phyloP scores from a whole-genome alignment of 2,329 filamentous ascomycete genomes.

The Aschersonia sp. region DNA sequence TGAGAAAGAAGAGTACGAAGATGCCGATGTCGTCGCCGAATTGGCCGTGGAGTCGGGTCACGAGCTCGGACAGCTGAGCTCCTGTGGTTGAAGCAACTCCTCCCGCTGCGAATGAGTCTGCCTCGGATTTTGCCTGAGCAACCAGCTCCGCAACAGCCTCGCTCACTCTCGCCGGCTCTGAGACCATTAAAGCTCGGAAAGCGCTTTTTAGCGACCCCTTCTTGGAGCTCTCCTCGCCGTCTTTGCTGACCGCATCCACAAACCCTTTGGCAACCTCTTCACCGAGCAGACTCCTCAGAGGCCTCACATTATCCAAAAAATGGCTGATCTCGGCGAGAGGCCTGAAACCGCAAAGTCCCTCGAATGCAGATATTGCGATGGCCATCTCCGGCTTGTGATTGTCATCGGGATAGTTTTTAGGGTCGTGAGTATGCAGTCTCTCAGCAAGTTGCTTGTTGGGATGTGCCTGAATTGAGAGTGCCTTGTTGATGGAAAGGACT shows the following conservation, averaged over 20 bases:
- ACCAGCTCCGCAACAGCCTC: slow-evolving; percentile 54
- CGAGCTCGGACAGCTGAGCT: slow-evolving; percentile 60
- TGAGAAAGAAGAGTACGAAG: slow-evolving; percentile 94
- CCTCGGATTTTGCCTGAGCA: slow-evolving; percentile 52
- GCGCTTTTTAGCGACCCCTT: slow-evolving; percentile 63
- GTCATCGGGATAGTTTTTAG: slow-evolving; percentile 95
- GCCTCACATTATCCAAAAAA: slow-evolving; percentile 48
- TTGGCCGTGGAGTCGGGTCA: slow-evolving; percentile 62
- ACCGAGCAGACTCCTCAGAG: slow-evolving; percentile 54
- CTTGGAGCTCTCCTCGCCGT: slow-evolving; percentile 39
- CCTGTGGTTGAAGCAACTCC: slow-evolving; percentile 56
- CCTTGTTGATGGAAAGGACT: slow-evolving; percentile 89
- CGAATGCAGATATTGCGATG: slow-evolving; percentile 91
- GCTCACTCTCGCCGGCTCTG: slow-evolving; percentile 41
- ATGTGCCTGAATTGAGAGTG: slow-evolving; percentile 92
- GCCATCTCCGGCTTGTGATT: slow-evolving; percentile 99
- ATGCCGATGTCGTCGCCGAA: slow-evolving; percentile 86
- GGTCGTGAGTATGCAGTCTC: slow-evolving; percentile 69
- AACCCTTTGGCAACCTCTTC: slow-evolving; percentile 46
- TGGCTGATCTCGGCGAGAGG: slow-evolving; percentile 76
- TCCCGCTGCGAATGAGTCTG: slow-evolving; percentile 58
- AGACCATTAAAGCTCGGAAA: slow-evolving; percentile 73
- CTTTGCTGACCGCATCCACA: slow-evolving; percentile 28
- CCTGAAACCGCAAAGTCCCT: slow-evolving; percentile 90
- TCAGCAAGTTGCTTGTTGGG: slow-evolving; percentile 88